Base-by-base conservation (phyloP, 1,139 yeast genomes). In the Pichia inconspicua region DNA sequence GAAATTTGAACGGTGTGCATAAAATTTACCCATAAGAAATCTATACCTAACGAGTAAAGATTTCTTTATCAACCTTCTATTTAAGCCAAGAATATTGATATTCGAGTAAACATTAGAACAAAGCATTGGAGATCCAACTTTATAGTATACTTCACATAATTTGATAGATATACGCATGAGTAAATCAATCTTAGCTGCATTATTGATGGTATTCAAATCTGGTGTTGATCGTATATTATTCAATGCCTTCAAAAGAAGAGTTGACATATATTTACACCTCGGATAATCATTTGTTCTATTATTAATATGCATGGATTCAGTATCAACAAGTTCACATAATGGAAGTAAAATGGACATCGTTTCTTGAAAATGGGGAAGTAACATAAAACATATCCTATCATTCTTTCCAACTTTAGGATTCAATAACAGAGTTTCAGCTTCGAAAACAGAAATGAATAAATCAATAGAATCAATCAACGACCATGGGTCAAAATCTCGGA, bases 21-120 rank as follows among this genome's bases (percentile, higher is more conserved):
- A 79, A 59, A 77, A 86, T 47, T 80, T 73, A 0, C 89, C 89
- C 42, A 84, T 69, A 58, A 81, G 77, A 61, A 72, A 86, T 46
- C 92, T 67, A 62, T 82, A 85, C 56, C 80, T 83, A 5, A 84
- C 72, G 48, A 77, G 78, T 53, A 82, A 81, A 1, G 77, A 65
- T 41, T 67, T 64, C 5, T 78, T 69, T 50, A 77, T 81, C 54
- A 81, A 72, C 40, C 61, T 63, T 19, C 46, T 57, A 43, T 62
- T 60, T 43, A 82, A 66, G 35, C 72, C 68, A 22, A 87, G 76
- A 31, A 80, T 80, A 55, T 79, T 82, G 69, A 85, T 77, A 60
- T 84, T 85, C 40, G 87, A 76, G 63, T 84, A 84, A 42, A 86
- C 84, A 59, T 84, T 84, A 32, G 84, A 78, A 62, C 94, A 84